Percentiles rank a stretch among this genome's conserved stretches.
These are phyloP conservation scores for Akanthomyces uredinophilus DNA, from an alignment of 2,329 filamentous ascomycete genomes.

Conservation along the genomic window DNA sequence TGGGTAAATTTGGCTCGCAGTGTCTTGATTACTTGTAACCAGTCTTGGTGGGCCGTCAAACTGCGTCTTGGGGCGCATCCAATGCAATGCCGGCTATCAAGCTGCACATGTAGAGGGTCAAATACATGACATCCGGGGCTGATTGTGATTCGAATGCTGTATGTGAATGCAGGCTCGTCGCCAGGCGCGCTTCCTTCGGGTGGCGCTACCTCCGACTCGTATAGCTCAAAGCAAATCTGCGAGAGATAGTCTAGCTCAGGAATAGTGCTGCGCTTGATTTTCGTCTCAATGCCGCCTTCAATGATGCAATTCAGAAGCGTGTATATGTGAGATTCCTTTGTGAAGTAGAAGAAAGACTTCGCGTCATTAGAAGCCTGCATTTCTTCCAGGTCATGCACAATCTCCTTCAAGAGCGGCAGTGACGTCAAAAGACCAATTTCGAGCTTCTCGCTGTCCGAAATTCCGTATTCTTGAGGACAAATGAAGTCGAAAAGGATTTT, in stretches of 20 bases:
- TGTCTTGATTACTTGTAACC: constrained; percentile 96
- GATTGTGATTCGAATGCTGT: constrained; percentile 94
- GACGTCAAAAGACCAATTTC: constrained; percentile 95
- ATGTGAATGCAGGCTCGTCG: constrained; percentile 74
- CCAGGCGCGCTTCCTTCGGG: constrained; percentile 31
- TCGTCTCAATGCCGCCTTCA: constrained; percentile 93
- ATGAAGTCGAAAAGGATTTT: constrained; percentile 98
- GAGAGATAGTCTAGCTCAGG: constrained; percentile 96
- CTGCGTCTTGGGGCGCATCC: constrained; percentile 87
- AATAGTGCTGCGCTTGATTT: constrained; percentile 91
- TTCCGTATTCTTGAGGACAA: constrained; percentile 96
- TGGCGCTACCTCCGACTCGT: constrained; percentile 79
- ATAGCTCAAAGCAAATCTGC: constrained; percentile 96
- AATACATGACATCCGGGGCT: constrained; percentile 95
- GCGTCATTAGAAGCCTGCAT: constrained; percentile 92
- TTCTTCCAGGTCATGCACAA: constrained; percentile 93
- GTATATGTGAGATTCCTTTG: constrained; percentile 98
- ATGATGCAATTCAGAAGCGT: constrained; percentile 96
- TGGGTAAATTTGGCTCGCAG: constrained; percentile 91
- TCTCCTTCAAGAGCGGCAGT: constrained; percentile 88
- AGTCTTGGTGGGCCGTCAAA: constrained; percentile 85
- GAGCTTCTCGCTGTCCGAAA: constrained; percentile 92
- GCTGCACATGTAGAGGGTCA: constrained; percentile 91
- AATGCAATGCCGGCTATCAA: constrained; percentile 95
- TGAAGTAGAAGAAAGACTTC: constrained; percentile 98